A percentile compares a stretch with the other conserved stretches of the same genome.
Conservation (phyloP, 352 stramenopile species). For the Pythium volutum region DNA sequence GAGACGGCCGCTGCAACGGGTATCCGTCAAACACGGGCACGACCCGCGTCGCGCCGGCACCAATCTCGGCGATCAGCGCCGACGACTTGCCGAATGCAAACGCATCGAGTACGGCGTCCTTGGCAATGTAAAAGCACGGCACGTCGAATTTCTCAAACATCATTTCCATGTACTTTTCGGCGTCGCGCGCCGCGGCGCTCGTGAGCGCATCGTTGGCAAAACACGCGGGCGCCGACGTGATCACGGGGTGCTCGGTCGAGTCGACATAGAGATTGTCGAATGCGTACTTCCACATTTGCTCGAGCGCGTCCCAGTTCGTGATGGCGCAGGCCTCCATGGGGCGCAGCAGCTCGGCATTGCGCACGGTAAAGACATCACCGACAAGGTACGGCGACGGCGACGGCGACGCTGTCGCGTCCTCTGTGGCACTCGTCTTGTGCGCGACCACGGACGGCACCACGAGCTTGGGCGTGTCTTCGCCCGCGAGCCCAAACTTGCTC, state of each 20-base stretch:
- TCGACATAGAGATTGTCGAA: constrained; percentile 73
- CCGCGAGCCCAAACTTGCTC: constrained; percentile 94
- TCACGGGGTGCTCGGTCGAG: constrained; percentile 67
- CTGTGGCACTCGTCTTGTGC: constrained; percentile 12
- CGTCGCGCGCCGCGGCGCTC: constrained; percentile 51
- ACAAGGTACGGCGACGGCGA: constrained; percentile 29
- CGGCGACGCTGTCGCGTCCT: not conserved
- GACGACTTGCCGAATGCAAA: constrained; percentile 89
- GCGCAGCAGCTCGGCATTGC: constrained; percentile 55
- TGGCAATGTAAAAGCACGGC: constrained; percentile 89
- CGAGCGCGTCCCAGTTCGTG: constrained; percentile 82
- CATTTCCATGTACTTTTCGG: constrained; percentile 85
- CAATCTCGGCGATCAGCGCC: constrained; percentile 88
- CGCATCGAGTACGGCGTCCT: constrained; percentile 86
- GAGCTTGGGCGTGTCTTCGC: constrained; percentile 92
- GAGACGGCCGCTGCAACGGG: constrained; percentile 69
- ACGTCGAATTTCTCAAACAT: constrained; percentile 92
- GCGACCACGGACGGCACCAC: constrained; percentile 80
- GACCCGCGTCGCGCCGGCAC: constrained; percentile 78
- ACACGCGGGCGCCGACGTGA: constrained; percentile 70
- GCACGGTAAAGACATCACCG: constrained; percentile 53
- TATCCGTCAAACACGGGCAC: constrained; percentile 91
- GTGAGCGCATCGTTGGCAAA: constrained; percentile 70
- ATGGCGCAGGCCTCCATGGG: constrained; percentile 59
- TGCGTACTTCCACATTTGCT: constrained; percentile 78